Percentiles rank a stretch among this genome's conserved stretches.
Conservation (phyloP, 768 basidiomycete species). For the Xerocomellus chrysenteron region DNA sequence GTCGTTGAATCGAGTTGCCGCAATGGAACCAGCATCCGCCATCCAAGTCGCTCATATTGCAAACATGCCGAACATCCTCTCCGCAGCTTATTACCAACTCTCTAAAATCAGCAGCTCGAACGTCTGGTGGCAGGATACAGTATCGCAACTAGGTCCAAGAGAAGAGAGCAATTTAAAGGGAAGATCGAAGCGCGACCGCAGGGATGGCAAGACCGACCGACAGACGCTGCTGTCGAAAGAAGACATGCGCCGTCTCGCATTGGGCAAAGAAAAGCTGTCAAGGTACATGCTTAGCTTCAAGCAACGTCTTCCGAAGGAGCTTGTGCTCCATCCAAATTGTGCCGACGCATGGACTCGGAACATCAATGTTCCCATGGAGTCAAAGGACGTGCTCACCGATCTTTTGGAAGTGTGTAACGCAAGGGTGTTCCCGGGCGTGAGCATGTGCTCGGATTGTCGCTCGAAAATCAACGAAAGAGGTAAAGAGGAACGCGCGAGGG, state of each 20-base stretch:
- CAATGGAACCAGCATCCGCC: neutral
- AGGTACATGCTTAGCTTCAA: neutral
- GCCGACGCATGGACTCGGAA: neutral
- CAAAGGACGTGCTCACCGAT: neutral
- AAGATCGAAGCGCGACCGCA: neutral
- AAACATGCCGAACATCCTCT: neutral
- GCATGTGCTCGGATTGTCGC: neutral
- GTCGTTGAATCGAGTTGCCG: neutral
- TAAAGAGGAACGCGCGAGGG: neutral
- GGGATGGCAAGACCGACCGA: neutral
- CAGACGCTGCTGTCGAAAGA: neutral
- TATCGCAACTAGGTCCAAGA: neutral
- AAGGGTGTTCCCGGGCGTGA: neutral
- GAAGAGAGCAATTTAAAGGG: neutral
- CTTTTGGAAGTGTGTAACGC: slow-evolving; percentile 1
- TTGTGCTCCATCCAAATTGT: slow-evolving; percentile 1
- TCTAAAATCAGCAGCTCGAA: neutral
- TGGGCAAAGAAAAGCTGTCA: neutral
- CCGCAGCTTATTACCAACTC: slow-evolving; percentile 7
- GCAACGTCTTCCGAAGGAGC: neutral
- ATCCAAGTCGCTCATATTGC: slow-evolving; percentile 7
- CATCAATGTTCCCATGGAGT: neutral
- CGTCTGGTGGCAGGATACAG: neutral
- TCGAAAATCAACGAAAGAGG: neutral
- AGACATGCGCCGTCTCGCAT: neutral